phyloP scores from a whole-genome alignment of 2,329 filamentous ascomycete species.

The Trichoderma brevicompactum region DNA sequence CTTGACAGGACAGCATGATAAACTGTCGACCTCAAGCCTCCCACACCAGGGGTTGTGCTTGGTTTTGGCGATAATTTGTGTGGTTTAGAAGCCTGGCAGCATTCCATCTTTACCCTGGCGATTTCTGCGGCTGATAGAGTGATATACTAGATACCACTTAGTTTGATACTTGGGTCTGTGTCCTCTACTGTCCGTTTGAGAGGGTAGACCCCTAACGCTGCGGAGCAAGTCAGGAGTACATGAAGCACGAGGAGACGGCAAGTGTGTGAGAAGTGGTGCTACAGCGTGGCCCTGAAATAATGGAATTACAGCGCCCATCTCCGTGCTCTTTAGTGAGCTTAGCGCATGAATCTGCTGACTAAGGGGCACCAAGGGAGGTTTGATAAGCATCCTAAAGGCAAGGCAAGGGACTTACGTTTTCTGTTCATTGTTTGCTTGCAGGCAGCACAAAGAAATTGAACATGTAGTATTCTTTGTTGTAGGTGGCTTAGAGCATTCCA shows the following conservation, averaged over 20 bases:
- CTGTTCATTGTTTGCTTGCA: neutral
- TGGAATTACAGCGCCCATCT: neutral
- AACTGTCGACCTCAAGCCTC: too few species aligned
- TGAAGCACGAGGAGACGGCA: conserved; percentile 1
- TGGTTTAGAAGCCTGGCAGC: too few species aligned
- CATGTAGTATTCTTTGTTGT: neutral
- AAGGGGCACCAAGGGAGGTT: neutral
- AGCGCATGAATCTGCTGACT: neutral
- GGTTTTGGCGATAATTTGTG: too few species aligned
- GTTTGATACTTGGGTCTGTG: neutral
- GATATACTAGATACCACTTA: neutral
- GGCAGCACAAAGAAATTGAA: neutral
- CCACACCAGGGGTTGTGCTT: too few species aligned
- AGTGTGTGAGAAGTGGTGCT: neutral
- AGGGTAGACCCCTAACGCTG: neutral
- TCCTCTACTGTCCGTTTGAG: neutral
- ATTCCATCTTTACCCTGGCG: too few species aligned
- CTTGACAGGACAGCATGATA: too few species aligned
- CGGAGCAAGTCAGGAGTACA: neutral
- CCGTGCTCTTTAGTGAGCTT: neutral
- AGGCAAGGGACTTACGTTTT: too few species aligned
- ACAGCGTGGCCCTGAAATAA: conserved; percentile 4
- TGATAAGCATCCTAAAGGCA: too few species aligned
- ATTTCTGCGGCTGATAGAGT: too few species aligned
- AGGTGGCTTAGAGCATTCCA: neutral